Base-by-base conservation (phyloP, 257 asterid species). In the Solanum etuberosum region DNA sequence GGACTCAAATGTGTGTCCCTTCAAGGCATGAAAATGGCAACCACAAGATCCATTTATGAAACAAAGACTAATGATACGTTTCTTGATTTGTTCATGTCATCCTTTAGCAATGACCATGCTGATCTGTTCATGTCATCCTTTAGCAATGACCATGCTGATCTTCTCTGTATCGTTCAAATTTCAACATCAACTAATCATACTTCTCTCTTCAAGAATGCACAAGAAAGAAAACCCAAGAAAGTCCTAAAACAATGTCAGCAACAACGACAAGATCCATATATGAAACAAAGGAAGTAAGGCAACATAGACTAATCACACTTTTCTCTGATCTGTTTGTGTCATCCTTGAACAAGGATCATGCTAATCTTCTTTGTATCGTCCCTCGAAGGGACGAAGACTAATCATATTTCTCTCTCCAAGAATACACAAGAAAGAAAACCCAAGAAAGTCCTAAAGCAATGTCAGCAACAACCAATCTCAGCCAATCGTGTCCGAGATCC, bases 361-460 rank as follows among this genome's bases (percentile, higher is more conserved):
- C 78, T 34, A 72, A 72, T 18, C 80, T 72, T 71, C 46, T 20
- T 6, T 20, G 29, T 35, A 72, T 9, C 48, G 3, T 20, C 23
- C n/a, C 81, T 37, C 25, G 1, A 70, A 32, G 25, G 14, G 7
- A 21, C n/a, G 2, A 72, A 25, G 37, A 77, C 61, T 42, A 96
- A 89, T 96, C 99, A 88, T 96, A 96, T 90, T 96, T 96, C 94
- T 95, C 99, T 88, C 98, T 95, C 99, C 99, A 95, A 34, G 98
- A 91, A 86, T 91, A 96, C 68, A 90, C 95, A 21, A 96, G 95
- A 90, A 93, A 93, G 88, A 95, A 90, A 78, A 95, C 94, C 99
- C 99, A 96, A 1, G 98, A 95, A 83, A 96, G 91, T 3, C 90
- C 98, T 86, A 96, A 90, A 27, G 91, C 94, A 37, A 91, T 90